Base-by-base conservation (phyloP, 1,284 basidiomycete genomes). In the Irpex sp. region DNA sequence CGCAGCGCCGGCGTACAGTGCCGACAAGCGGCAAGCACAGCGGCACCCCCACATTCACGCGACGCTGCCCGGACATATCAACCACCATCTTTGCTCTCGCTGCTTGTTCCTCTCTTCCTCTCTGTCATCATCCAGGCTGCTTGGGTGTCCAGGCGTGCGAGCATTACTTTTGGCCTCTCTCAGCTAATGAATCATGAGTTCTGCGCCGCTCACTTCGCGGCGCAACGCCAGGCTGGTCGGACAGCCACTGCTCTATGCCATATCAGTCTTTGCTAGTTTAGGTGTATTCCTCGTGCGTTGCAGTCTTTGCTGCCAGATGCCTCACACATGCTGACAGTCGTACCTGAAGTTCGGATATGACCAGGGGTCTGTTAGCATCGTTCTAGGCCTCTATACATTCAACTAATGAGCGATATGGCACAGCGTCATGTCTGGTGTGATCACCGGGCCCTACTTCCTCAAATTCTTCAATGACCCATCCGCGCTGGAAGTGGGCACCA, bases 371-470 rank as follows among this genome's bases (percentile, higher is more conserved):
- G 79, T 60, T 26, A 26, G 8, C 47, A 33, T 21, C 36, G 15
- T 7, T n/a, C 33, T 50, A 19, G 49, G 17, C 31, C 19, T 54
- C n/a, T 26, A 9, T 51, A 17, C 49, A 15, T 43, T 15, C 15
- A 9, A 43, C 39, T 43, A 9, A 43, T 43, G 39, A 43, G 39
- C 39, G 39, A 43, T 43, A 50, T 55, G n/a, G 11, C 13, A 13
- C 69, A 90, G 91, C 64, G 90, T 93, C 72, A 93, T 93, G 90
- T 92, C 89, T 67, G 94, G 94, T 36, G 89, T 97, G 70, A 97
- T 98, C 75, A 98, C 96, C 19, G 93, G 94, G 0, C 94, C 94
- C 31, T 87, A 95, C 75, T 97, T 98, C 78, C 87, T 85, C 69
- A 83, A 86, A 64, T 93, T 84, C 76, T 94, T 97, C 79, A 80